phyloP scores from a whole-genome alignment of 2,329 filamentous ascomycete genomes.

The Rhynchosporium secalis region DNA sequence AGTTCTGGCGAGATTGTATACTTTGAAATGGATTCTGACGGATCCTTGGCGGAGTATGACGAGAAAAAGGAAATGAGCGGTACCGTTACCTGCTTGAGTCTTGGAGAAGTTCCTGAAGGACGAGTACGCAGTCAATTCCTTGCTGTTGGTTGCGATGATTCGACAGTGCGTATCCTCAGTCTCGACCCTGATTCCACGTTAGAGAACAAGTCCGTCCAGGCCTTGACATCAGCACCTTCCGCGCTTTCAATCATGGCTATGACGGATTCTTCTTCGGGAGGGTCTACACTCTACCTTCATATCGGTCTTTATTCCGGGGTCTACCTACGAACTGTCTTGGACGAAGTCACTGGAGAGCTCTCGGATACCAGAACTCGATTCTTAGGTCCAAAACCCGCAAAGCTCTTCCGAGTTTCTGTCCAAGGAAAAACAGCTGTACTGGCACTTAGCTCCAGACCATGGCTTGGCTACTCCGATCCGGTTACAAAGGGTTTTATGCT shows the following conservation, averaged over 20 bases:
- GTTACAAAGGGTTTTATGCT: constrained; percentile 87
- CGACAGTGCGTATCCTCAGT: constrained; percentile 89
- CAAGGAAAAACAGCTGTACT: constrained; percentile 83
- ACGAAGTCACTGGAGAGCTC: constrained; percentile 92
- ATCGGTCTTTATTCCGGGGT: constrained; percentile 95
- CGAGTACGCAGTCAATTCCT: constrained; percentile 87
- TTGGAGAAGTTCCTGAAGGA: constrained; percentile 90
- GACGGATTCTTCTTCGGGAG: constrained; percentile 88
- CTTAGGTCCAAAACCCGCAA: constrained; percentile 85
- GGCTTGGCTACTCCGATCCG: constrained; percentile 90
- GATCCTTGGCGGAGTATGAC: constrained; percentile 88
- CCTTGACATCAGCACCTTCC: constrained; percentile 85
- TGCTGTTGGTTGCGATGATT: constrained; percentile 95
- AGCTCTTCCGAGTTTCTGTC: constrained; percentile 87
- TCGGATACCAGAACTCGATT: constrained; percentile 95
- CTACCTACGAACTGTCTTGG: constrained; percentile 90
- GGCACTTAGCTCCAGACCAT: constrained; percentile 89
- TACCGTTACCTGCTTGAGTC: constrained; percentile 90
- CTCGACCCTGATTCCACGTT: constrained; percentile 87
- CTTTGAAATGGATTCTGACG: constrained; percentile 94
- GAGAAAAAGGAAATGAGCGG: constrained; percentile 94
- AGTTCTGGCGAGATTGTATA: constrained; percentile 97
- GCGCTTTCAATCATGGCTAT: constrained; percentile 91
- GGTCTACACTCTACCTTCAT: constrained; percentile 87
- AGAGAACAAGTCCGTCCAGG: constrained; percentile 92